A percentile compares a stretch with the other conserved stretches of the same genome.
Conservation (phyloP, 164 flowering plant genomes). For the Dillenia turbinata region DNA sequence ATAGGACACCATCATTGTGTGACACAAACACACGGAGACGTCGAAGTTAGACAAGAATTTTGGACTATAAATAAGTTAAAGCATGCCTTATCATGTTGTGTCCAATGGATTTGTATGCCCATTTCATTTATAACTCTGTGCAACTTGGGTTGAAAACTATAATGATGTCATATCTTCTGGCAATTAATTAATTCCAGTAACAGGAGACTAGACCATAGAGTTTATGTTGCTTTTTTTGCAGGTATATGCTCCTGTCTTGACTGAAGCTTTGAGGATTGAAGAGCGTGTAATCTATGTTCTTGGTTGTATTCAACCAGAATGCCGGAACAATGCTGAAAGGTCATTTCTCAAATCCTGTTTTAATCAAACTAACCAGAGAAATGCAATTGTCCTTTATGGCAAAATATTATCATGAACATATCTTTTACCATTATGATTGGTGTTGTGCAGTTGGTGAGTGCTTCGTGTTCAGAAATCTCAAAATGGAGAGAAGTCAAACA, state of each 20-base stretch:
- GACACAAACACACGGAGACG: too few relatives aligned
- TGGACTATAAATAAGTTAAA: too few relatives aligned
- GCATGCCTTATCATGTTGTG: too few relatives aligned
- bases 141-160: too few relatives aligned
- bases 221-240: slow-evolving; percentile 9
- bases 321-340: slow-evolving; percentile 57
- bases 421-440: background rate
- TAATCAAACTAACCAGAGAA: too few relatives aligned
- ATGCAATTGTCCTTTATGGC: background rate
- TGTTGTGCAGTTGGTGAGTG: slow-evolving; percentile 68
- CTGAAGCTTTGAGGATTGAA: slow-evolving; percentile 31
- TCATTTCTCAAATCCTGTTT: slow-evolving; percentile 2
- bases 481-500: slow-evolving; percentile 17
- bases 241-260: slow-evolving; percentile 79
- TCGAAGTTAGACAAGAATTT: too few relatives aligned
- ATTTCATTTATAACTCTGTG: background rate
- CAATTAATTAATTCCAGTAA: too few relatives aligned
- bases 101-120: too few relatives aligned
- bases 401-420: background rate
- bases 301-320: slow-evolving; percentile 53
- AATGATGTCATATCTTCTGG: too few relatives aligned
- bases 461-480: slow-evolving; percentile 60
- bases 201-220: too few relatives aligned
- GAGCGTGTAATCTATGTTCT: slow-evolving; percentile 73
- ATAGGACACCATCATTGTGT: too few relatives aligned